Evolutionary conservation across 2,329 filamentous ascomycete genomes (phyloP).

Genomic region (Capronia coronata): DNA sequence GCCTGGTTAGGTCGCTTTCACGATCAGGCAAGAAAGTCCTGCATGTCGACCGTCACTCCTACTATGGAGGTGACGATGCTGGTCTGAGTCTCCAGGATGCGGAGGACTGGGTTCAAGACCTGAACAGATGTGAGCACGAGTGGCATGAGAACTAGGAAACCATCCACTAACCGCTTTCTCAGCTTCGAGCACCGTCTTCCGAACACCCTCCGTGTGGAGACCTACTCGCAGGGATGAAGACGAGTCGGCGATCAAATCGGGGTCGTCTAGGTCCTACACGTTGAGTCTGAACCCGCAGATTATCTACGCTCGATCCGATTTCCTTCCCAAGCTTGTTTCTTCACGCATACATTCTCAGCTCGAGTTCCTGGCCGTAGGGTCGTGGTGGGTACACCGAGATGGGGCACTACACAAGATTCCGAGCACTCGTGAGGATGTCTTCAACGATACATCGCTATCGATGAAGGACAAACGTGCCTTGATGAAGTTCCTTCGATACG

Average conservation of each 20-base stretch:
- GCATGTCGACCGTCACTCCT: constrained; percentile 79
- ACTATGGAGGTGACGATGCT: constrained; percentile 81
- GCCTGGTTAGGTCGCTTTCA: constrained; percentile 70
- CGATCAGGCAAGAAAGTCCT: constrained; percentile 86
- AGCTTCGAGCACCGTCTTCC: constrained; percentile 32
- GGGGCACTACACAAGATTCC: constrained; percentile 63
- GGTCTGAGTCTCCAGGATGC: constrained; percentile 78
- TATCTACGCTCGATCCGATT: constrained; percentile 72
- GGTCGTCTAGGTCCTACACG: constrained; percentile 67
- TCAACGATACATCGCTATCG: constrained; percentile 68
- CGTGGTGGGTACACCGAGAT: constrained; percentile 68
- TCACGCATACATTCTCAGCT: constrained; percentile 83
- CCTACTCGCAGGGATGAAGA: constrained; percentile 27
- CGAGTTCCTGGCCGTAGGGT: constrained; percentile 88
- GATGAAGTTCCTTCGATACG: constrained; percentile 92
- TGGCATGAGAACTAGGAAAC: background rate
- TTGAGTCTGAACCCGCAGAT: constrained; percentile 78
- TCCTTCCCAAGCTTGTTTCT: constrained; percentile 76
- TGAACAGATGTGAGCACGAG: constrained; percentile 34
- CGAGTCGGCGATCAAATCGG: constrained; percentile 40
- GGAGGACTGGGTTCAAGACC: constrained; percentile 61
- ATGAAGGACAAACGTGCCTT: constrained; percentile 74
- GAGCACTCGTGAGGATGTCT: constrained; percentile 85
- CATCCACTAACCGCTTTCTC: constrained; percentile 1
- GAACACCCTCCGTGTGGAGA: constrained; percentile 37